Evolutionary conservation across 352 stramenopile species (phyloP).

Genomic region (Globisporangium emineosum): DNA sequence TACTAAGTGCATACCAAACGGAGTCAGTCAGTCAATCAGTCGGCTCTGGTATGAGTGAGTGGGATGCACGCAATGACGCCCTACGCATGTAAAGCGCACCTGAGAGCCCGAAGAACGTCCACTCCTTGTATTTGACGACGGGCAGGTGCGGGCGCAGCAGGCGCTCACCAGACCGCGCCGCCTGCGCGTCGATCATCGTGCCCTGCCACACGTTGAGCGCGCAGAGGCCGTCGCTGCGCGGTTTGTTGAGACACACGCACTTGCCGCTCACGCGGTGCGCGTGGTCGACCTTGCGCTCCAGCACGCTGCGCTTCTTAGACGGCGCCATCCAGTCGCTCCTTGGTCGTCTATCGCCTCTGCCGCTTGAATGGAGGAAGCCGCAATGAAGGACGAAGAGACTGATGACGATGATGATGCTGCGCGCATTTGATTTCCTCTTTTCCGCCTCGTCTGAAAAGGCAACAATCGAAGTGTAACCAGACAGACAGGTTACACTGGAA

Average conservation of each 20-base stretch:
- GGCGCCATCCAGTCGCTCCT: conserved; percentile 20
- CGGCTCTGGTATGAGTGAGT: too few species aligned
- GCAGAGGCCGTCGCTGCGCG: conserved; percentile 37
- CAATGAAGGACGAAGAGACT: neutral
- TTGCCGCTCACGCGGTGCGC: neutral
- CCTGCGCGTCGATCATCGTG: conserved; percentile 39
- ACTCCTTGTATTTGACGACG: conserved; percentile 49
- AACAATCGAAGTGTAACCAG: neutral
- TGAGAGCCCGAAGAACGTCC: conserved; percentile 31
- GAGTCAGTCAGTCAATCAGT: neutral
- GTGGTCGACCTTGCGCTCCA: conserved; percentile 18
- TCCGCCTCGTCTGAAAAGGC: neutral
- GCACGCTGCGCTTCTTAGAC: conserved; percentile 34
- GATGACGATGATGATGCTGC: neutral
- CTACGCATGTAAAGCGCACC: conserved; percentile 14
- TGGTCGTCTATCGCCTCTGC: neutral
- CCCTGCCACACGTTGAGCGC: conserved; percentile 54
- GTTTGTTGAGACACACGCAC: conserved; percentile 31
- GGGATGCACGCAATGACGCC: too few species aligned
- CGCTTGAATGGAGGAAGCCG: neutral
- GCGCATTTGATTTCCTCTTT: neutral
- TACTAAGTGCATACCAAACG: neutral
- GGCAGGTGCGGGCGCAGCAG: conserved; percentile 41
- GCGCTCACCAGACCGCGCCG: conserved; percentile 13
- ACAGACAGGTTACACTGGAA: neutral